Percentiles rank a stretch among this genome's conserved stretches.
These are phyloP conservation scores for Rhynchosporium agropyri DNA, from an alignment of 2,329 filamentous ascomycete genomes.

Conservation along the genomic window DNA sequence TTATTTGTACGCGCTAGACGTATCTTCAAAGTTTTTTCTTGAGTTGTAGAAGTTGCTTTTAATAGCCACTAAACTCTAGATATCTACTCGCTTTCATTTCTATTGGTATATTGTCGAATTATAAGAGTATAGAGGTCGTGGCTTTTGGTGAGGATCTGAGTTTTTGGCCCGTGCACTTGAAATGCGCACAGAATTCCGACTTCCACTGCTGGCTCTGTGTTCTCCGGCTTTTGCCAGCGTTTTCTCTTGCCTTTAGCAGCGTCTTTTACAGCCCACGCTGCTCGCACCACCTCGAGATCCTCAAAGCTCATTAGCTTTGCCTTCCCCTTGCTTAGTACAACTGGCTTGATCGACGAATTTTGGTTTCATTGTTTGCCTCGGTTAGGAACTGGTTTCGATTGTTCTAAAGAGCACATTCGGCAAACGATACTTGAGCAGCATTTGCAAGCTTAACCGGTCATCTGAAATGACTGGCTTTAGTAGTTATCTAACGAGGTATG, in stretches of 20 bases:
- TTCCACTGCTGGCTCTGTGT: constrained; percentile 20
- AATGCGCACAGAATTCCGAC: too few species aligned
- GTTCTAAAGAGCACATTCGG: constrained; percentile 38
- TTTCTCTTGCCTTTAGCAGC: constrained; percentile 18
- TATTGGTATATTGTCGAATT: too few species aligned
- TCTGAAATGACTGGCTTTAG: too few species aligned
- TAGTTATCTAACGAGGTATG: too few species aligned
- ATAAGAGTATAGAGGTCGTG: too few species aligned
- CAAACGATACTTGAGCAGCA: constrained; percentile 35
- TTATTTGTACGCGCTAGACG: too few species aligned
- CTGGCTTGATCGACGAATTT: constrained; percentile 27
- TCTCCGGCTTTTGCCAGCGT: constrained; percentile 25
- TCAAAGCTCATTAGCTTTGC: constrained; percentile 19
- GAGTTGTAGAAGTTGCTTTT: too few species aligned
- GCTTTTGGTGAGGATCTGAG: too few species aligned
- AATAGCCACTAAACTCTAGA: too few species aligned
- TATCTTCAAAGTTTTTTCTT: too few species aligned
- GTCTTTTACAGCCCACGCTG: constrained; percentile 14
- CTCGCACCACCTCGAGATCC: constrained; percentile 17
- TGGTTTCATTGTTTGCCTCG: constrained; percentile 27
- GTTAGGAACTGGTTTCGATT: constrained; percentile 36
- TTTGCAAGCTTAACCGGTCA: constrained; percentile 37
- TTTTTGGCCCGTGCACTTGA: too few species aligned
- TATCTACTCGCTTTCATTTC: too few species aligned
- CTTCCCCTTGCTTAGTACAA: constrained; percentile 22